phyloP scores from a whole-genome alignment of 768 basidiomycete species.

The Tricholoma sp. region DNA sequence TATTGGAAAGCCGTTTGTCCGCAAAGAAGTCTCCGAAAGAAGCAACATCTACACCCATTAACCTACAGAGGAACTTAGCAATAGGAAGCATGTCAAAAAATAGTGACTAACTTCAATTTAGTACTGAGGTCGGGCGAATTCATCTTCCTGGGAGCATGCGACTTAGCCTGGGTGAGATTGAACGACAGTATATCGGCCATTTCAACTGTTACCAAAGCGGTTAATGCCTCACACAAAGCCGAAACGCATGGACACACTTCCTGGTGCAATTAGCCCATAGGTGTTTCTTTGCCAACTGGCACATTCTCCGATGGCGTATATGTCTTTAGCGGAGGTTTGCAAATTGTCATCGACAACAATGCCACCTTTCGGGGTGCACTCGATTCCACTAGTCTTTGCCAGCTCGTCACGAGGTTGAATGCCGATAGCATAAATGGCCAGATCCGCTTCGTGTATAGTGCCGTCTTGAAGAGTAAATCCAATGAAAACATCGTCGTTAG shows the following conservation, averaged over 20 bases:
- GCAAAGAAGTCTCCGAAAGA: conserved; percentile 73
- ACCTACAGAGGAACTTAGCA: background rate
- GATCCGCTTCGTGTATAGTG: conserved; percentile 37
- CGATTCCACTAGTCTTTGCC: conserved; percentile 47
- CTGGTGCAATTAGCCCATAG: conserved; percentile 76
- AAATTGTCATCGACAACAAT: conserved; percentile 54
- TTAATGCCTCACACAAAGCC: background rate
- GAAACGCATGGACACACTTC: conserved; percentile 24
- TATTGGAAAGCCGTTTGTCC: conserved; percentile 34
- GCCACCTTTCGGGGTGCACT: conserved; percentile 45
- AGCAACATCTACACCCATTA: conserved; percentile 44
- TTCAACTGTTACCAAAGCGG: conserved; percentile 28
- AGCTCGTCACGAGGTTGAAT: conserved; percentile 69
- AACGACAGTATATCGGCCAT: conserved; percentile 75
- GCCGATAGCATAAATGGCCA: conserved; percentile 66
- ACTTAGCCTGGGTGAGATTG: conserved; percentile 56
- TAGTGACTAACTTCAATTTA: conserved; percentile 47
- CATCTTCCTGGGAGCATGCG: conserved; percentile 30
- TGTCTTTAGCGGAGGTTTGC: conserved; percentile 49
- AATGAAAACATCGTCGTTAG: conserved; percentile 30
- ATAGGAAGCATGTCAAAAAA: background rate
- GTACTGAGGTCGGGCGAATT: conserved; percentile 66
- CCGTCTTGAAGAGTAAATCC: conserved; percentile 50
- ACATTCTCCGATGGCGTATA: conserved; percentile 77
- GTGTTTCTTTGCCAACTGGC: conserved; percentile 61